Base-by-base conservation (phyloP, 768 basidiomycete genomes). In the Kockovaella imperatae region DNA sequence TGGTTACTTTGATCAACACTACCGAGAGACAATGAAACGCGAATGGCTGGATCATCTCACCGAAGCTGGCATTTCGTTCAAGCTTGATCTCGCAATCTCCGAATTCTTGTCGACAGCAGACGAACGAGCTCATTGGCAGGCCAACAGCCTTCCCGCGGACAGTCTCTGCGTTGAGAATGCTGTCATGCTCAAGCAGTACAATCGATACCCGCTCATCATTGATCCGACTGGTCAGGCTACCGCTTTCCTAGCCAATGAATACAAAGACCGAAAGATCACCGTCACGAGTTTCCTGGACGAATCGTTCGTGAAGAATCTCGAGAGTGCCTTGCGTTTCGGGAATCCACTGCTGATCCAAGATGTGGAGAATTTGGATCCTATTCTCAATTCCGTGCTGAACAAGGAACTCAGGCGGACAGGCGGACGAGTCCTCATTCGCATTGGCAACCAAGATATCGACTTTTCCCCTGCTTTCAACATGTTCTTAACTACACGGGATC, bases 381-480 rank as follows among this genome's bases (percentile, higher is more conserved):
- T 97, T 57, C 77, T 99, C 47, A 99, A 99, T 62, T 85, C 90
- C 1, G 91, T 99, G 24, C 77, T 99, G 56, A 99, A 99, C 77
- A 87, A 83, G 62, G 95, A 99, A 73, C 87, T 96, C 42, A 79
- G 90, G 30, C 80, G 91, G 23, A 95, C 95, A 2, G 95, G 95
- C 35, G 95, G 95, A 35, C 88, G 95, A 70, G 90, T 97, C 13
- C 80, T 97, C 32, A 95, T 99, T 54, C 87, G 95, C 30, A 76
- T 97, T 18, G 93, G 95, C 3, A 96, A 79, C 66, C 95, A 99
- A 74, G 95, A 99, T 59, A 96, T 99, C 70, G 95, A 99, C 69
- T 96, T 97, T 70, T 99, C 95, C 0, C 95, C 95, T 5, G 83
- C 95, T n/a, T 99, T 99, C 77, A 95, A 88, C 4, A 91, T 99